Conservation (phyloP, 2,329 filamentous ascomycete species). For the Neonectria hederae region DNA sequence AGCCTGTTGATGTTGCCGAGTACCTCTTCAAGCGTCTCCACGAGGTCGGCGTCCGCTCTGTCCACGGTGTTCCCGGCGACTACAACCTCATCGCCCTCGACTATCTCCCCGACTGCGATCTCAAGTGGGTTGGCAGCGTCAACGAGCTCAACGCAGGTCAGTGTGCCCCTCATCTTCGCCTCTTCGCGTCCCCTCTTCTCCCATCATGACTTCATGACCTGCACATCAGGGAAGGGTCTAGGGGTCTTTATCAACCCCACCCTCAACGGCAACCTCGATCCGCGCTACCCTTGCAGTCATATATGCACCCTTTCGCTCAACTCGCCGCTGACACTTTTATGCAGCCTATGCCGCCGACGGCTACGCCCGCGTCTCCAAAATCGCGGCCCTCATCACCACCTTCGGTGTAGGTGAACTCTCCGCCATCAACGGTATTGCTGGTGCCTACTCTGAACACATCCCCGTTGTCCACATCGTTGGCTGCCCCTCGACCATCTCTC, state of each 20-base stretch:
- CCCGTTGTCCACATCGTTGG: slow-evolving; percentile 76
- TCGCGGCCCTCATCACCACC: slow-evolving; percentile 76
- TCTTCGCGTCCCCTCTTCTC: not conserved
- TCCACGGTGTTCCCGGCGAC: slow-evolving; percentile 77
- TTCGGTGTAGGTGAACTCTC: slow-evolving; percentile 82
- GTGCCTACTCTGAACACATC: slow-evolving; percentile 77
- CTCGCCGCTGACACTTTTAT: slow-evolving; percentile 28
- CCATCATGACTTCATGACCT: slow-evolving; percentile 27
- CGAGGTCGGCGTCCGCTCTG: slow-evolving; percentile 70
- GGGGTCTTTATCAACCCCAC: slow-evolving; percentile 12
- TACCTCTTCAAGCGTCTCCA: slow-evolving; percentile 73
- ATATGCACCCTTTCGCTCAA: slow-evolving; percentile 13
- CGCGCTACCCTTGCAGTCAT: slow-evolving; percentile 6
- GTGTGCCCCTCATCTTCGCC: slow-evolving; percentile 32
- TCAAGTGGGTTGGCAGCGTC: slow-evolving; percentile 74
- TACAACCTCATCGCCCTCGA: slow-evolving; percentile 77
- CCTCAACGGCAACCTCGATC: slow-evolving; percentile 11
- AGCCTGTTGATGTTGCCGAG: slow-evolving; percentile 69
- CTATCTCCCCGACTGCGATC: slow-evolving; percentile 65
- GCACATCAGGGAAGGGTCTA: slow-evolving; percentile 2
- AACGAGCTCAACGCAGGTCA: slow-evolving; percentile 78
- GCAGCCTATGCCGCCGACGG: slow-evolving; percentile 81
- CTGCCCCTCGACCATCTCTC: slow-evolving; percentile 59
- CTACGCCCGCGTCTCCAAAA: slow-evolving; percentile 77
- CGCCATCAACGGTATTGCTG: slow-evolving; percentile 77